These are phyloP conservation scores for Pyracantha coccinea DNA, from an alignment of 331 rosid genomes.

Conservation along the genomic window DNA sequence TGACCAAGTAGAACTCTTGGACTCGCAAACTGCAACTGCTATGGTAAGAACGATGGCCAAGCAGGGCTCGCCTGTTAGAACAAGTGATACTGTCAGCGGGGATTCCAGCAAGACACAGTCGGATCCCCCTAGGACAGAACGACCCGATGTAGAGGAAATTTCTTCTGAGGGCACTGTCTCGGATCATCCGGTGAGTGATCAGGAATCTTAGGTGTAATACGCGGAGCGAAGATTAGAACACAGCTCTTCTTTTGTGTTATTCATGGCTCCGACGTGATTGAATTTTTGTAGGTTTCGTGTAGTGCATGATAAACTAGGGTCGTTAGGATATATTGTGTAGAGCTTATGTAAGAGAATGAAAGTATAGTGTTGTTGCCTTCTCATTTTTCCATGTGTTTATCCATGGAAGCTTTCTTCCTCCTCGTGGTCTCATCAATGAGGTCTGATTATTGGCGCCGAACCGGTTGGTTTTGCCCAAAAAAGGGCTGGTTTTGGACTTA, in stretches of 20 bases:
- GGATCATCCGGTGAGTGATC: conserved; percentile 62
- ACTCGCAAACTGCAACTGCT: conserved; percentile 32
- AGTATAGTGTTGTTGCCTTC: conserved; percentile 49
- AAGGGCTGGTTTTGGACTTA: background rate
- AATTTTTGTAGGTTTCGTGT: conserved; percentile 86
- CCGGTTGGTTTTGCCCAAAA: too few species aligned
- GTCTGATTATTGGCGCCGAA: background rate
- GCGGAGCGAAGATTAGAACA: conserved; percentile 25
- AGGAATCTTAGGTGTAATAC: conserved; percentile 52
- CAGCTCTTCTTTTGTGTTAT: conserved; percentile 49
- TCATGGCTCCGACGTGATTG: conserved; percentile 58
- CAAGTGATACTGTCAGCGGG: conserved; percentile 40
- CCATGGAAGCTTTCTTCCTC: background rate
- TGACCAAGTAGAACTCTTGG: conserved; percentile 40
- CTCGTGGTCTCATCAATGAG: conserved; percentile 1
- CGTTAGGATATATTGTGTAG: conserved; percentile 52
- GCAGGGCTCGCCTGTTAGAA: conserved; percentile 27
- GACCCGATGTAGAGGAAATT: conserved; percentile 44
- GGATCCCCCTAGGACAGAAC: conserved; percentile 60
- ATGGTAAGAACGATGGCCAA: conserved; percentile 29
- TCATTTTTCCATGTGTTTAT: conserved; percentile 7
- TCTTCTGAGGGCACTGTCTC: conserved; percentile 97
- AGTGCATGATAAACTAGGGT: conserved; percentile 54
- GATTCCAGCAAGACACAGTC: conserved; percentile 90
- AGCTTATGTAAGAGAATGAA: conserved; percentile 60